These are phyloP conservation scores for Aspergillus bertholletiae DNA, from an alignment of 495 filamentous ascomycete genomes.

Conservation along the genomic window DNA sequence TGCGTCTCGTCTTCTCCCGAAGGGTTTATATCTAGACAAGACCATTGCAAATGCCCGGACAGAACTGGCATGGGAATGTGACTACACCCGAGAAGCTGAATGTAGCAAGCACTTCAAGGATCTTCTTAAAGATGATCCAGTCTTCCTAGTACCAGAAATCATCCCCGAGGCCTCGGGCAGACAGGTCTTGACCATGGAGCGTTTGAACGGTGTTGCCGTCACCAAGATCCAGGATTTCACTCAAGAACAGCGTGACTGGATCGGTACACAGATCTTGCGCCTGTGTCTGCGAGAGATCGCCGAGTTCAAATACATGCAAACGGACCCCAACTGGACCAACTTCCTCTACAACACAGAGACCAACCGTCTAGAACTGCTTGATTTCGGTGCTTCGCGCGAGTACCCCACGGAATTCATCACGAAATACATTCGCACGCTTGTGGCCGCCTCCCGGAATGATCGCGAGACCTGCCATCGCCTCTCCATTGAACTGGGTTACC, in stretches of 20 bases:
- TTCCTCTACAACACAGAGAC: constrained; percentile 81
- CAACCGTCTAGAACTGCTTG: constrained; percentile 81
- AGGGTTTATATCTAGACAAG: constrained; percentile 90
- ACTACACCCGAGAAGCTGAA: constrained; percentile 85
- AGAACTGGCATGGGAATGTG: constrained; percentile 95
- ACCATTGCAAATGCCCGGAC: constrained; percentile 95
- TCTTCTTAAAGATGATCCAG: constrained; percentile 67
- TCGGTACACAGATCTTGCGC: constrained; percentile 85
- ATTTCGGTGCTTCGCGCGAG: constrained; percentile 90
- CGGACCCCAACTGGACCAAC: constrained; percentile 99
- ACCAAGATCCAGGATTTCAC: constrained; percentile 72
- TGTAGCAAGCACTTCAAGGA: constrained; percentile 69
- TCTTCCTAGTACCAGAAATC: constrained; percentile 77
- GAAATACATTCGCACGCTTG: constrained; percentile 72
- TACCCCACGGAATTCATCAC: constrained; percentile 76
- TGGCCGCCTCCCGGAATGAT: constrained; percentile 71
- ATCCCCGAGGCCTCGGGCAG: constrained; percentile 76
- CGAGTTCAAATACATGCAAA: constrained; percentile 97
- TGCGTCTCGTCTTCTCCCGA: constrained; percentile 83
- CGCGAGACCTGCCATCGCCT: constrained; percentile 57
- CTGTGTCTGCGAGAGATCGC: constrained; percentile 90
- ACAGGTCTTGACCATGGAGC: constrained; percentile 90
- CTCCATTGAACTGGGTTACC: constrained; percentile 81
- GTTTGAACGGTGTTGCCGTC: constrained; percentile 82
- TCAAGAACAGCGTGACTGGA: constrained; percentile 84